Evolutionary conservation across 2,329 filamentous ascomycete species (phyloP), one percentile per base, ranked within the genome.

Genomic region (Ilyonectria robusta): DNA sequence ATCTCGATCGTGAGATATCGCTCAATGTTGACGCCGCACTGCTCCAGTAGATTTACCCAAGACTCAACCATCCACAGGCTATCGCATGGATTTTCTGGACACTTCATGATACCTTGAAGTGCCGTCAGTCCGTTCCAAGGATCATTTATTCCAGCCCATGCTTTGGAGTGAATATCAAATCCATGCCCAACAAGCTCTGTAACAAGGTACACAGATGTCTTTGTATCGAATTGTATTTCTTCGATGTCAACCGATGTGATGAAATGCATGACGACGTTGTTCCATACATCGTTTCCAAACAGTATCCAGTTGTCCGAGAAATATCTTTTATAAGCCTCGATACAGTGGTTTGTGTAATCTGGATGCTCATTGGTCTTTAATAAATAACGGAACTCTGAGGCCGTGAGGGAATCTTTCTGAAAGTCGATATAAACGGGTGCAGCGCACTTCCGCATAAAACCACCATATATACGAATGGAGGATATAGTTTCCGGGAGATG

Each of bases 401-500:
- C 1, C 1, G 40, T 19, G 19, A 42, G 15, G 17, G 40, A 42
- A 42, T 42, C 40, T 42, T 6, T n/a, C 15, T 17, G 40, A 2
- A n/a, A 42, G 15, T 17, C 40, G 15, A 42, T 17, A 42, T n/a
- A 42, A 6, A 17, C 17, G 17, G 7, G 5, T 3, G 17, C 8
- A 42, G 17, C 8, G n/a, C 40, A 7, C 40, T 17, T 9, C 40
- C 15, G 5, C 2, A 15, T 3, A 15, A 6, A 3, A 17, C 37
- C 3, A 6, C 6, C 1, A 17, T 1, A 1, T 40, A 26, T 5
- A 6, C 5, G 26, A 6, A 2, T 40, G 11, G 17, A 1, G 5
- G 13, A n/a, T 2, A 19, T 1, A 42, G 6, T n/a, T n/a, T n/a
- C n/a, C 9, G 40, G 17, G 6, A 42, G 7, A n/a, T 42, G 15